phyloP scores from a whole-genome alignment of 2,329 filamentous ascomycete genomes.

The Cordyceps tenuipes region DNA sequence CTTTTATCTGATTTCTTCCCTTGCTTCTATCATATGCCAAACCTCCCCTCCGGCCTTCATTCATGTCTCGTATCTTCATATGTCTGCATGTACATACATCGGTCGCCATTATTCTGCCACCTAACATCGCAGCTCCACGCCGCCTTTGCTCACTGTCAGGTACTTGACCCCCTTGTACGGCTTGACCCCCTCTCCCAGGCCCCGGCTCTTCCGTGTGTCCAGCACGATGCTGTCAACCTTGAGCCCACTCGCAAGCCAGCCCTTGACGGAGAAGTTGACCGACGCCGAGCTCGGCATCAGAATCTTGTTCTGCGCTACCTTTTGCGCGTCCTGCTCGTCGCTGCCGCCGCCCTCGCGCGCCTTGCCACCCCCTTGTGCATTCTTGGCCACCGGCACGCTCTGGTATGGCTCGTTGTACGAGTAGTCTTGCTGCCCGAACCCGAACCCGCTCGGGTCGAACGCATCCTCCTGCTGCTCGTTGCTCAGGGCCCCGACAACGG shows the following conservation, averaged over 20 bases:
- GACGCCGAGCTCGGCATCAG: constrained; percentile 74
- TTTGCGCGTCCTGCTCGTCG: constrained; percentile 45
- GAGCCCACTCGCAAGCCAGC: constrained; percentile 59
- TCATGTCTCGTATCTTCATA: neutral
- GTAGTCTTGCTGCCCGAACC: constrained; percentile 42
- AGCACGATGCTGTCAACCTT: constrained; percentile 61
- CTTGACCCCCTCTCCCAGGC: constrained; percentile 78
- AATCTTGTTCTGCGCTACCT: constrained; percentile 59
- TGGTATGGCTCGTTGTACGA: constrained; percentile 51
- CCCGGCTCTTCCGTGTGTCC: constrained; percentile 71
- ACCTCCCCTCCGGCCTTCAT: neutral
- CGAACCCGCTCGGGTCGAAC: constrained; percentile 43
- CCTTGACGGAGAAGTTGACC: constrained; percentile 63
- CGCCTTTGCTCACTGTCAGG: constrained; percentile 63
- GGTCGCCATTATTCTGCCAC: neutral
- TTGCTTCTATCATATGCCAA: neutral
- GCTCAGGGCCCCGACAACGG: constrained; percentile 58
- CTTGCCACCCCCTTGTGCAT: constrained; percentile 19
- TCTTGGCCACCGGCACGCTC: constrained; percentile 28
- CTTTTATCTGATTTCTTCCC: neutral
- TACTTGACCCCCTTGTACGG: constrained; percentile 99
- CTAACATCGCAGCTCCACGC: constrained; percentile 55
- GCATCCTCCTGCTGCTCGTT: constrained; percentile 41
- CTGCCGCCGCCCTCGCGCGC: constrained; percentile 19
- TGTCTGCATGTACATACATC: neutral